A percentile compares a stretch with the other conserved stretches of the same genome.
These are phyloP conservation scores for Xylariaceae sp. DNA, from an alignment of 2,329 filamentous ascomycete species.

Conservation along the genomic window DNA sequence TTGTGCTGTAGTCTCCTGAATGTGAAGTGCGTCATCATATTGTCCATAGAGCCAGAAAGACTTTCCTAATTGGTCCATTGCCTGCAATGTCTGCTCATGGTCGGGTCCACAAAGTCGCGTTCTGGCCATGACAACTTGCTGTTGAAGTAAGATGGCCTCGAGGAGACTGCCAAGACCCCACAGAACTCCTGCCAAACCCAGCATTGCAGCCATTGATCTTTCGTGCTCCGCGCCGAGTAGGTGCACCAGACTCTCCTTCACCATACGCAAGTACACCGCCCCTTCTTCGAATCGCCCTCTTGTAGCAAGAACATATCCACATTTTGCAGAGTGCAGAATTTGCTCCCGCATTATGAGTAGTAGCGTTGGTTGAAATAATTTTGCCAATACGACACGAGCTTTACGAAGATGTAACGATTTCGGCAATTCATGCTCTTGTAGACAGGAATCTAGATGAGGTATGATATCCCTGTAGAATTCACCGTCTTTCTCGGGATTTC, in stretches of 20 bases:
- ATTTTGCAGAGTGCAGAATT: conserved; percentile 6
- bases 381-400: not conserved
- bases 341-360: conserved; percentile 6
- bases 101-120: conserved; percentile 4
- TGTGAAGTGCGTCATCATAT: conserved; percentile 4
- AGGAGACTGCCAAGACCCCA: conserved; percentile 7
- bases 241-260: conserved; percentile 6
- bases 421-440: conserved; percentile 7
- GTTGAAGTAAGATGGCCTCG: conserved; percentile 4
- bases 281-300: conserved; percentile 1
- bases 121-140: conserved; percentile 4
- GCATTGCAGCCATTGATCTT: conserved; percentile 3
- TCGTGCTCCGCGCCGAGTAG: conserved; percentile 4
- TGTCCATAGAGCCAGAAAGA: conserved; percentile 8
- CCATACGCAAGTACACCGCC: not conserved
- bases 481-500: conserved; percentile 3
- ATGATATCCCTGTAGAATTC: conserved; percentile 7
- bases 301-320: conserved; percentile 4
- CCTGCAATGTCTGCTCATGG: conserved; percentile 4
- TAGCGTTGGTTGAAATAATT: conserved; percentile 7
- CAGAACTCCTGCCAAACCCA: conserved; percentile 6
- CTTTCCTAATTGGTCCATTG: conserved; percentile 7
- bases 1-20: conserved; percentile 1
- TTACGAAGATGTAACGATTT: not conserved
- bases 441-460: conserved; percentile 5